Conservation (phyloP, 2,329 filamentous ascomycete species). For the Paecilomyces niveus region DNA sequence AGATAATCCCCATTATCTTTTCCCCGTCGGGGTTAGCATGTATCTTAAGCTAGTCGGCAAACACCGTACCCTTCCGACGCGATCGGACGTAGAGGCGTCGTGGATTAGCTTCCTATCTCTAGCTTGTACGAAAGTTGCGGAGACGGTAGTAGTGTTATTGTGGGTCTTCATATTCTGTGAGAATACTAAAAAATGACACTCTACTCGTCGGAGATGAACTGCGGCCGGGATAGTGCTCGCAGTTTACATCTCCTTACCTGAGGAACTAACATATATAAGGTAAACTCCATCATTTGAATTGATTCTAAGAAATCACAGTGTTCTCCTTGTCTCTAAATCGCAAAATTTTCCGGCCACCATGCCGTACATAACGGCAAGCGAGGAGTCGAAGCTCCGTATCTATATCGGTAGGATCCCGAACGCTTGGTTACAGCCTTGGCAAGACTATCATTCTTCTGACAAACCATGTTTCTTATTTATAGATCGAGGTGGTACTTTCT, state of each 20-base stretch:
- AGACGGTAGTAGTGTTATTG: too few species aligned
- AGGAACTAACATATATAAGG: too few species aligned
- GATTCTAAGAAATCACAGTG: background rate
- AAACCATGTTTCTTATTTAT: background rate
- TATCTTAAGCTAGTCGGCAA: background rate
- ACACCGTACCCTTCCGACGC: background rate
- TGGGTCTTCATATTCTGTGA: background rate
- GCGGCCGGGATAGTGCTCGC: background rate
- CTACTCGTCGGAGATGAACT: background rate
- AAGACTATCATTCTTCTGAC: background rate
- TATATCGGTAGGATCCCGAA: background rate
- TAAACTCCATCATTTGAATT: background rate
- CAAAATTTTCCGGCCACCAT: background rate
- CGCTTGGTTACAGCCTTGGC: background rate
- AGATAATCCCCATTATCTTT: background rate
- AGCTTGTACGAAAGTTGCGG: background rate
- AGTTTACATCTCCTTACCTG: too few species aligned
- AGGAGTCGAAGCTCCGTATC: background rate
- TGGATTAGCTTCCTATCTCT: background rate
- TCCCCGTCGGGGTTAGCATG: background rate
- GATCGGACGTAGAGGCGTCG: background rate
- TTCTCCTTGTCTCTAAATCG: background rate
- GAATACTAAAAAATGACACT: background rate
- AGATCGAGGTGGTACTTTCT: slow-evolving; percentile 36
- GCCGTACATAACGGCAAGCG: background rate